Conservation (phyloP, 2,329 filamentous ascomycete species). For the Epichloe coenophiala region DNA sequence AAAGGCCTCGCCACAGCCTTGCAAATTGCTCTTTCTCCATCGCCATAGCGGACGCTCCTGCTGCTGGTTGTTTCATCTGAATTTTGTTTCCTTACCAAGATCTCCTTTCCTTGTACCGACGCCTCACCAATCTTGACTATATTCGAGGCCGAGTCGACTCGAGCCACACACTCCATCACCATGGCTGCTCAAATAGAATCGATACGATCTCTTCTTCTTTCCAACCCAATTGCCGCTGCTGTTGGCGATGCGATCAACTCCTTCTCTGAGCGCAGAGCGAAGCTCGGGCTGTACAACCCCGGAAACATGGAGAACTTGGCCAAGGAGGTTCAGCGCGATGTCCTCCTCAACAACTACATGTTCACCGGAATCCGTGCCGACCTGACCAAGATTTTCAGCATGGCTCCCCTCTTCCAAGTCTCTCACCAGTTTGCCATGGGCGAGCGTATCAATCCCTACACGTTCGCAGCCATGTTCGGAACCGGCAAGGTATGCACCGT, state of each 20-base stretch:
- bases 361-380: conserved; percentile 94
- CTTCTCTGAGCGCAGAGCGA: conserved; percentile 75
- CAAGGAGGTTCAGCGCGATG: conserved; percentile 89
- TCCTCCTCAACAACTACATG: conserved; percentile 91
- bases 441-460: conserved; percentile 85
- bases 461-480: conserved; percentile 86
- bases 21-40: conserved; percentile 7
- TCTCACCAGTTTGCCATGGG: conserved; percentile 95
- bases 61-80: not conserved
- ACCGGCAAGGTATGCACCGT: conserved; percentile 60
- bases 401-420: conserved; percentile 88
- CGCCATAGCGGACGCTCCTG: conserved; percentile 2
- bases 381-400: conserved; percentile 90
- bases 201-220: conserved; percentile 49
- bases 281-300: conserved; percentile 81
- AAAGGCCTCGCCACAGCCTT: conserved; percentile 12
- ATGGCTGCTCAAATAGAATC: conserved; percentile 41
- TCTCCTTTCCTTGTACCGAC: not conserved
- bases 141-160: conserved; percentile 13
- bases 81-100: not conserved
- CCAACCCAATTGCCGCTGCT: conserved; percentile 58
- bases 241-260: conserved; percentile 66
- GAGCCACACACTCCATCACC: conserved; percentile 16
- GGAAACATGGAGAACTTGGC: conserved; percentile 82
- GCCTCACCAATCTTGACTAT: not conserved